phyloP scores from a whole-genome alignment of 495 filamentous ascomycete genomes.

The Podospora conica region DNA sequence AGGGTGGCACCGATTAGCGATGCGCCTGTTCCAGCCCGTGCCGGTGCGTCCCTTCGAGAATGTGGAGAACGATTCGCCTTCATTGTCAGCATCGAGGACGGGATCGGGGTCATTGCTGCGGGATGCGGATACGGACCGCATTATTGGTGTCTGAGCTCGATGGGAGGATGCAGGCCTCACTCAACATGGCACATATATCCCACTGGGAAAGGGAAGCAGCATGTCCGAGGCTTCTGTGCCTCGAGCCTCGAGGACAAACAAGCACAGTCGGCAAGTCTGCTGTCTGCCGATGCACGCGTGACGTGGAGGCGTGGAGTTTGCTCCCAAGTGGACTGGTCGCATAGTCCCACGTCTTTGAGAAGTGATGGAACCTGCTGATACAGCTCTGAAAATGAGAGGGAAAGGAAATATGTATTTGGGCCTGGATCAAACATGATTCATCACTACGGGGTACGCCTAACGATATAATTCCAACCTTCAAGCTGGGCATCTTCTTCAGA shows the following conservation, averaged over 20 bases:
- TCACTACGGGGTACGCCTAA: neutral
- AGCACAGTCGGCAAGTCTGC: neutral
- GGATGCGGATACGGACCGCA: neutral
- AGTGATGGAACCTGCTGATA: neutral
- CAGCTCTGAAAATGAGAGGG: neutral
- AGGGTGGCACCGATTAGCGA: neutral
- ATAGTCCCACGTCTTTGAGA: neutral
- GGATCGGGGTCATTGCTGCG: neutral
- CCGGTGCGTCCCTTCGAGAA: neutral
- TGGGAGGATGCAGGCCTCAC: neutral
- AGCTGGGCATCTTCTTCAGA: neutral
- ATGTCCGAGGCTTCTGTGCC: too few relatives aligned
- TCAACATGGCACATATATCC: too few relatives aligned
- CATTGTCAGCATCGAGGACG: neutral
- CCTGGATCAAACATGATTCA: neutral
- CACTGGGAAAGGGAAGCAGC: neutral
- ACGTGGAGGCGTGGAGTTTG: neutral
- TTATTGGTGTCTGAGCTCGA: neutral
- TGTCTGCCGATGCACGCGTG: neutral
- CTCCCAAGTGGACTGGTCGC: neutral
- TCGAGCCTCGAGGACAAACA: too few relatives aligned
- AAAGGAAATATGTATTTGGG: neutral
- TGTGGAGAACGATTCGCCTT: neutral
- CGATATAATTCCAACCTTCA: neutral
- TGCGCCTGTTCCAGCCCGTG: neutral